Base-by-base conservation (phyloP, 2,329 filamentous ascomycete genomes). In the Magnaporthiopsis incrustans region DNA sequence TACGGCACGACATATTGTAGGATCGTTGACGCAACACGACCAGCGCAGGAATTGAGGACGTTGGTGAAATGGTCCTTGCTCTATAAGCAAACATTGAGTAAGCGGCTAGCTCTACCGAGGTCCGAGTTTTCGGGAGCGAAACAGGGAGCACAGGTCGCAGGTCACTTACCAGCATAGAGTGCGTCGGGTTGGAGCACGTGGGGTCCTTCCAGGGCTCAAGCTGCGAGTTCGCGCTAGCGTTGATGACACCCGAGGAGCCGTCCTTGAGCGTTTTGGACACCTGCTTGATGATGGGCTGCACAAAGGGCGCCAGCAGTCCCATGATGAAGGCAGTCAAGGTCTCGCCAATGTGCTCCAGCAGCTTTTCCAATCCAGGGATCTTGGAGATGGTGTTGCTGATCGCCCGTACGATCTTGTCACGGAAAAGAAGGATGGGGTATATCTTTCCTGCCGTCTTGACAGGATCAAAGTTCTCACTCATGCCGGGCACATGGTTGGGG, bases 301-400 rank as follows among this genome's bases (percentile, higher is more conserved):
- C 85, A 75, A 96, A 98, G 0, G 95, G 95, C 0, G 95, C 91
- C 25, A 99, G 82, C 1, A 99, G 84, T 7, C 92, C 93, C 67
- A 99, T 84, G 62, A 99, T 86, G 73, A 98, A 98, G 8, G 97
- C 83, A 0, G 94, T 97, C 57, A 99, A 81, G 1, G 90, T 94
- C 78, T 99, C 95, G 64, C 90, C 91, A 70, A 99, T 96, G 70
- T 92, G 94, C 68, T 98, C 94, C 27, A 98, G 86, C n/a, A 97
- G 80, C 66, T 88, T 83, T 76, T 97, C 92, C 4, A 99, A 82
- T 0, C 94, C 94, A 0, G 95, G 95, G 56, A 99, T 89, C 79
- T 96, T 97, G 70, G 92, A 87, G 68, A 98, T 92, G 63, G 92
- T 89, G 56, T 86, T 85, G 71, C 87, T 92, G 75, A 99, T 92